phyloP scores from a whole-genome alignment of 2,329 filamentous ascomycete species.

The Cercospora beticola region DNA sequence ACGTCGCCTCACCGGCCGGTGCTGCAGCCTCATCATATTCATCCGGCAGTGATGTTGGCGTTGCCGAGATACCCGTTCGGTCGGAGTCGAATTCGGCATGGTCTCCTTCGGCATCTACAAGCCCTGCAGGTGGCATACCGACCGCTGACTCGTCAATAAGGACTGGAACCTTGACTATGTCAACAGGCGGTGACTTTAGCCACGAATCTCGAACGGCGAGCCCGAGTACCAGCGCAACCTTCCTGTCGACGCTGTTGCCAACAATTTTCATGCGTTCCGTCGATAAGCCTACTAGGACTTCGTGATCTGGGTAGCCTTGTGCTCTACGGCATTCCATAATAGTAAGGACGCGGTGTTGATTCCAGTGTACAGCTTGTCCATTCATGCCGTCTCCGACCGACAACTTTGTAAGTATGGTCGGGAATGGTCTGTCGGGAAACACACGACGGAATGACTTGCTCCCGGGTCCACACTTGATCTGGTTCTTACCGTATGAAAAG shows the following conservation, averaged over 20 bases:
- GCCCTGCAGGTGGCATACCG: conserved; percentile 9
- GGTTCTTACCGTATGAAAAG: conserved; percentile 20
- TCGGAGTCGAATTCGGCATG: neutral
- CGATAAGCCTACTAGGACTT: conserved; percentile 63
- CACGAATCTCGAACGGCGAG: conserved; percentile 62
- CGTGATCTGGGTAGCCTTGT: conserved; percentile 69
- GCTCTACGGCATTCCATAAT: conserved; percentile 67
- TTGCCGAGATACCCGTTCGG: neutral
- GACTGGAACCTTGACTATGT: neutral
- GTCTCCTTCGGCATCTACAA: neutral
- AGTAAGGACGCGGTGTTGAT: conserved; percentile 60
- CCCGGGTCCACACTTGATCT: conserved; percentile 20
- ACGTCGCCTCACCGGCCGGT: neutral
- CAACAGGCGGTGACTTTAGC: conserved; percentile 22
- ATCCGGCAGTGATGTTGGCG: neutral
- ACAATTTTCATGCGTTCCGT: conserved; percentile 63
- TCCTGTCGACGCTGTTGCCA: conserved; percentile 74
- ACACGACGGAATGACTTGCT: conserved; percentile 53
- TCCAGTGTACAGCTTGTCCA: conserved; percentile 64
- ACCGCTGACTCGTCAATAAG: conserved; percentile 4
- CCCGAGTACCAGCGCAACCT: conserved; percentile 66
- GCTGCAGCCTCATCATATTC: neutral
- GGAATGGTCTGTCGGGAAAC: conserved; percentile 54
- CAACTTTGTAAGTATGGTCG: conserved; percentile 61
- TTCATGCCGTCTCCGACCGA: conserved; percentile 55